Evolutionary conservation across 805 yeast species (phyloP), one percentile per base, ranked within the genome.

Genomic region (Lipomyces japonicus): DNA sequence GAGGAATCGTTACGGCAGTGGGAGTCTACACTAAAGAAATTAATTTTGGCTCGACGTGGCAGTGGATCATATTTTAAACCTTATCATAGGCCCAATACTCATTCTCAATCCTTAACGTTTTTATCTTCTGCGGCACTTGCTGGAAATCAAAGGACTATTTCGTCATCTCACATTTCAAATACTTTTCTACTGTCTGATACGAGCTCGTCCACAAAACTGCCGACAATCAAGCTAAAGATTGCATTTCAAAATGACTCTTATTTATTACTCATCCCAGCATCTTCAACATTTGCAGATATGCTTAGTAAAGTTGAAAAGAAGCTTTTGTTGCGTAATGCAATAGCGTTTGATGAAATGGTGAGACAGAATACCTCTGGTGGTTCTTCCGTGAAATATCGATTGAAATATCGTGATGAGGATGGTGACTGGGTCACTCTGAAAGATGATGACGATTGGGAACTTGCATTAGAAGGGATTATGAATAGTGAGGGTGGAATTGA

Each of bases 361-460:
- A 32, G 22, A 10, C 19, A 48, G 23, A 47, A 46, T 26, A 77
- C 23, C 7, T 34, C 46, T 16, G 34, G 39, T 16, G 53, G 49
- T 4, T 12, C 5, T 25, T 6, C 16, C 16, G 26, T 25, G 24
- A 37, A 42, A 1, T 50, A 50, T 23, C 26, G 84, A 61, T 74
- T 93, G 53, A 82, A 82, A 66, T 91, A 88, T 65, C 81, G 80
- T 64, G 98, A 93, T 67, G 98, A 93, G 68, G 98, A 93, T 65
- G 96, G 95, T 16, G 98, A 93, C 65, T 84, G 79, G 65, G 95
- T 93, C 38, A 50, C 45, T 14, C 24, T 53, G 26, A 55, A 45
- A 36, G 47, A 45, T 25, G 54, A 46, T 21, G 38, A 45, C 19
- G 57, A 53, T 25, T 53, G 57, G 57, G 57, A 53, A 42, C 49